phyloP scores from a whole-genome alignment of 2,329 filamentous ascomycete species.

The Didymella glomerata region DNA sequence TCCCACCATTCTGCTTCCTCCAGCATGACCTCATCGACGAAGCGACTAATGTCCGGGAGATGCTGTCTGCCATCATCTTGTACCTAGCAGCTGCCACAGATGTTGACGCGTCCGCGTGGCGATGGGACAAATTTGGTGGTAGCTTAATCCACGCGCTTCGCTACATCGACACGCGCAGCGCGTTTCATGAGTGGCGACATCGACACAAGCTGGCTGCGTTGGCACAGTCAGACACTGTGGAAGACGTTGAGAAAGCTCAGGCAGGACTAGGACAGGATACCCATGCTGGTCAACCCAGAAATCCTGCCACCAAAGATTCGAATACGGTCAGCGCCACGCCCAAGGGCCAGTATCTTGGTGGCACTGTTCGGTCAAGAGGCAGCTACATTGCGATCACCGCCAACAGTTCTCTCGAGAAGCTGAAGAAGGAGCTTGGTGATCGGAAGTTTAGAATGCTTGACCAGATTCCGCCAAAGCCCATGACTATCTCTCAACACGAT shows the following conservation, averaged over 20 bases:
- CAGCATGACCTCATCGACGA: slow-evolving; percentile 13
- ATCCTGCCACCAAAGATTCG: not conserved
- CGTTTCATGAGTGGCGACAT: slow-evolving; percentile 22
- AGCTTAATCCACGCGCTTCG: slow-evolving; percentile 16
- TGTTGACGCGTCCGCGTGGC: slow-evolving; percentile 10
- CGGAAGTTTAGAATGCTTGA: not conserved
- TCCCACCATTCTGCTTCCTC: slow-evolving; percentile 25
- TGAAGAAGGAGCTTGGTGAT: slow-evolving; percentile 7
- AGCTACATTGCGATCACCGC: not conserved
- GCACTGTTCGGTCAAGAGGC: not conserved
- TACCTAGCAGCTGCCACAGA: slow-evolving; percentile 17
- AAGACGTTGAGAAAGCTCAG: too few species aligned
- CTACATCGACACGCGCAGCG: slow-evolving; percentile 7
- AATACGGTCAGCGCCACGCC: not conserved
- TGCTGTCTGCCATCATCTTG: slow-evolving; percentile 24
- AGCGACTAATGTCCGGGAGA: slow-evolving; percentile 10
- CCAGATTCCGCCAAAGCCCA: not conserved
- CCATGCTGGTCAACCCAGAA: not conserved
- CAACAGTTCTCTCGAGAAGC: slow-evolving; percentile 5
- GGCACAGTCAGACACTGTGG: not conserved
- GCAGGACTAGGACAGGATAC: not conserved
- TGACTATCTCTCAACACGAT: slow-evolving; percentile 4
- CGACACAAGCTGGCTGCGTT: not conserved
- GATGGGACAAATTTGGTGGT: slow-evolving; percentile 16
- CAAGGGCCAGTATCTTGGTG: not conserved